Evolutionary conservation across 108 stramenopile genomes (phyloP).

Genomic region (Pseudonitzschia delicatissima): DNA sequence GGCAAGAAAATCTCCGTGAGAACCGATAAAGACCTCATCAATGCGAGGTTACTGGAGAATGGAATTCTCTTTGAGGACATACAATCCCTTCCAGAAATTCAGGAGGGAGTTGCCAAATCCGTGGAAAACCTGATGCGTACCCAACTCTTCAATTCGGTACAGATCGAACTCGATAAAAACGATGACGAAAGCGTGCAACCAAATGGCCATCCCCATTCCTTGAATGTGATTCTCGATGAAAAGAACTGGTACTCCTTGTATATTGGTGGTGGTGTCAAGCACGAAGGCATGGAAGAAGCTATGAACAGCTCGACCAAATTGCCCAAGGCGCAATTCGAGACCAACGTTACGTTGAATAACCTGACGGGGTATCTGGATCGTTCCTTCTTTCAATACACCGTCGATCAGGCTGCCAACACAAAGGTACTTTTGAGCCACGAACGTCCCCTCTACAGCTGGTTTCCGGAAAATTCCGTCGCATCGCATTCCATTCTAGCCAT

Average conservation of each 20-base stretch:
- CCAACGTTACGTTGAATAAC: slow-evolving; percentile 56
- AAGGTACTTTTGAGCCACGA: slow-evolving; percentile 52
- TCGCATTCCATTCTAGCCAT: slow-evolving; percentile 24
- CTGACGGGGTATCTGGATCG: slow-evolving; percentile 66
- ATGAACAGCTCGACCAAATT: slow-evolving; percentile 22
- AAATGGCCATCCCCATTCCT: slow-evolving; percentile 18
- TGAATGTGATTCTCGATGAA: slow-evolving; percentile 65
- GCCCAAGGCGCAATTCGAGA: slow-evolving; percentile 81
- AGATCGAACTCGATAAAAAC: slow-evolving; percentile 46
- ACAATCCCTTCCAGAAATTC: slow-evolving; percentile 31
- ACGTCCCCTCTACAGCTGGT: slow-evolving; percentile 61
- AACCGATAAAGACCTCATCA: slow-evolving; percentile 58
- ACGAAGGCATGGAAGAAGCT: slow-evolving; percentile 47
- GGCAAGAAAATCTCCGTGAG: slow-evolving; percentile 11
- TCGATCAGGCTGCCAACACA: slow-evolving; percentile 64
- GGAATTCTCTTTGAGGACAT: slow-evolving; percentile 60
- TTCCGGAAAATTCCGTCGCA: slow-evolving; percentile 24
- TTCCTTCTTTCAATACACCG: slow-evolving; percentile 54
- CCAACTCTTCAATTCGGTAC: slow-evolving; percentile 66
- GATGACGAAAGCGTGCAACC: background rate
- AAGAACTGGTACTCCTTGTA: slow-evolving; percentile 82
- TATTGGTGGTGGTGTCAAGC: slow-evolving; percentile 78
- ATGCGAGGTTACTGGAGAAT: slow-evolving; percentile 67
- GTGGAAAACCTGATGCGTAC: slow-evolving; percentile 54
- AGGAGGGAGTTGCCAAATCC: slow-evolving; percentile 42